Evolutionary conservation across 805 yeast species (phyloP).

Genomic region (Candida endomychidarum): DNA sequence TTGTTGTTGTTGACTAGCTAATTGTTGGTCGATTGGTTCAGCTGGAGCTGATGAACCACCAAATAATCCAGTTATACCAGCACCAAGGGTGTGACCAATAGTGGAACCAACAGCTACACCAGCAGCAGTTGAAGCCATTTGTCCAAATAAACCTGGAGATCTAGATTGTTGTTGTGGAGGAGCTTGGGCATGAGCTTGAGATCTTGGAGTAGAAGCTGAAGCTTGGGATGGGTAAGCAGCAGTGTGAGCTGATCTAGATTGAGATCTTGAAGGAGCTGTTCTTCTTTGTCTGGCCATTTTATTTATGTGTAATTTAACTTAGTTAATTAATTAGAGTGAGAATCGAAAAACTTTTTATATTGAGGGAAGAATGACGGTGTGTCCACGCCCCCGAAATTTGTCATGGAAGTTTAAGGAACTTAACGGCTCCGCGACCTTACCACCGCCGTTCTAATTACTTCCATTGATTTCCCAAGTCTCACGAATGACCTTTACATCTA

Average conservation of each 20-base stretch:
- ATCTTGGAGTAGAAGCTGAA: too few relatives aligned
- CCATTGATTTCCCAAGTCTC: neutral
- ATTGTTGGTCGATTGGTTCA: constrained; percentile 38
- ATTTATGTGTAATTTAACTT: neutral
- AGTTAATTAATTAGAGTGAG: constrained; percentile 7
- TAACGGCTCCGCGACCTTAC: neutral
- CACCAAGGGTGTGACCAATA: constrained; percentile 94
- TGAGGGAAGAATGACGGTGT: constrained; percentile 10
- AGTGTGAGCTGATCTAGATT: constrained; percentile 72
- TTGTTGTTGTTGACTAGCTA: constrained; percentile 36
- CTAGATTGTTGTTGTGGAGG: constrained; percentile 46
- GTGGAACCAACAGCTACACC: constrained; percentile 99
- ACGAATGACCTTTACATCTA: too few relatives aligned
- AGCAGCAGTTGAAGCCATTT: constrained; percentile 99
- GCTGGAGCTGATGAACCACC: constrained; percentile 65
- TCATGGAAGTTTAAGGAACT: too few relatives aligned
- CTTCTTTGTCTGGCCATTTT: constrained; percentile 55
- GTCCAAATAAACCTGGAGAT: constrained; percentile 86
- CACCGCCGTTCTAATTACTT: constrained; percentile 1
- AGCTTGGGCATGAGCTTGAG: constrained; percentile 51
- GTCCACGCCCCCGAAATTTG: constrained; percentile 10
- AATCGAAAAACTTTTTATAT: constrained; percentile 3
- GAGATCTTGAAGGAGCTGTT: constrained; percentile 47
- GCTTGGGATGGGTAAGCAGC: constrained; percentile 74
- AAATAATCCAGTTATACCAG: constrained; percentile 86